phyloP scores from a whole-genome alignment of 164 flowering plant genomes.

The Magnolia sinica region DNA sequence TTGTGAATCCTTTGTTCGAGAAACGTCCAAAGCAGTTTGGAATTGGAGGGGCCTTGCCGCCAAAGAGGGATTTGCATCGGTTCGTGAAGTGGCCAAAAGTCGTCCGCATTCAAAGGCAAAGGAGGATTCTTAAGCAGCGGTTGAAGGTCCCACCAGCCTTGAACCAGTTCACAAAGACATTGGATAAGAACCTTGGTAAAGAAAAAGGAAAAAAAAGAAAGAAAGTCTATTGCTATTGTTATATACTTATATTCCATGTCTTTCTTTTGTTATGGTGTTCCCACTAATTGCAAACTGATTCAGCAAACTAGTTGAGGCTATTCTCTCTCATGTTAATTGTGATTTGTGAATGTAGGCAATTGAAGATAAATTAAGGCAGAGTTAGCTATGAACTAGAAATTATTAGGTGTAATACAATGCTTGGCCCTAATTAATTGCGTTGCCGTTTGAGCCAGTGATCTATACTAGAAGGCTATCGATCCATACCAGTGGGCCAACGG shows the following conservation, averaged over 20 bases:
- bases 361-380: too few species aligned
- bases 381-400: too few species aligned
- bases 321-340: too few species aligned
- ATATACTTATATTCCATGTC: not conserved
- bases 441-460: too few species aligned
- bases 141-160: constrained; percentile 12
- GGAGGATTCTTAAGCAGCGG: constrained; percentile 8
- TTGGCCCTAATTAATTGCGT: too few species aligned
- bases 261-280: not conserved
- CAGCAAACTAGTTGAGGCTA: too few species aligned
- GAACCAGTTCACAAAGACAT: constrained; percentile 38
- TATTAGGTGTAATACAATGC: too few species aligned
- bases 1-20: constrained; percentile 46
- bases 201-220: too few species aligned
- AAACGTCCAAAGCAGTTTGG: constrained; percentile 61
- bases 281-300: not conserved
- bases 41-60: constrained; percentile 53
- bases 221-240: not conserved
- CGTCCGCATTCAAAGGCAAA: constrained; percentile 21
- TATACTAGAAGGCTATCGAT: too few species aligned
- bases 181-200: constrained; percentile 28
- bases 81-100: constrained; percentile 37
- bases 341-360: too few species aligned
- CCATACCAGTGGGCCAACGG: too few species aligned
- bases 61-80: constrained; percentile 42